Percentiles rank a stretch among this genome's conserved stretches.
Conservation (phyloP, 139 green algal genomes). For the Chlamydomonas sp. region DNA sequence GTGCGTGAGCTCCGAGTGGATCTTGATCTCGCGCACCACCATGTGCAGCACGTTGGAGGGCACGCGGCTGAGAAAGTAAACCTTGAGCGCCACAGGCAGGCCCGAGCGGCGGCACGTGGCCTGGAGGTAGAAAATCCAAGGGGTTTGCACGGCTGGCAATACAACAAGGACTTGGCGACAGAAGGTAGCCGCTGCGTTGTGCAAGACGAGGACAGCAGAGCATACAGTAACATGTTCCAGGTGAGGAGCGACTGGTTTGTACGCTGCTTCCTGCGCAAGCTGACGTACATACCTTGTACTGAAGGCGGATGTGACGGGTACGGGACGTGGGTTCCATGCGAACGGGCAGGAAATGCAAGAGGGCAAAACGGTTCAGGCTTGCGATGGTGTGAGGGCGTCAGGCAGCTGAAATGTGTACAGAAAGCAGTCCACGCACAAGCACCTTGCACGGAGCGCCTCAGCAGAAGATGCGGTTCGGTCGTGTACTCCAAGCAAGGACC, state of each 20-base stretch:
- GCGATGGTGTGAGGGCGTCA: too few species aligned
- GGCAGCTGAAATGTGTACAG: too few species aligned
- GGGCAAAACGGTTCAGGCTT: too few species aligned
- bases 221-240: too few species aligned
- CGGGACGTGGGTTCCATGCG: too few species aligned
- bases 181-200: background rate
- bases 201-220: background rate
- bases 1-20: conserved; percentile 30
- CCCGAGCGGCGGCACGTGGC: conserved; percentile 13
- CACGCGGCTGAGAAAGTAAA: conserved; percentile 25
- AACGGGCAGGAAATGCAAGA: too few species aligned
- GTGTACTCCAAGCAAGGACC: background rate
- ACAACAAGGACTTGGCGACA: background rate
- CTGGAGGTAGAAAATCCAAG: background rate
- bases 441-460: too few species aligned
- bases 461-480: background rate
- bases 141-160: background rate
- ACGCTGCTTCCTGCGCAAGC: too few species aligned
- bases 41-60: conserved; percentile 26
- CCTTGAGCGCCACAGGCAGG: conserved; percentile 29
- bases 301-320: too few species aligned
- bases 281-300: too few species aligned
- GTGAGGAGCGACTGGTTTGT: too few species aligned
- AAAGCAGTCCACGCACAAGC: background rate
- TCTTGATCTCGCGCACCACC: conserved; percentile 22